A percentile compares a stretch with the other conserved stretches of the same genome.
phyloP scores from a whole-genome alignment of 2,329 filamentous ascomycete species.

The Aureobasidium vineae region DNA sequence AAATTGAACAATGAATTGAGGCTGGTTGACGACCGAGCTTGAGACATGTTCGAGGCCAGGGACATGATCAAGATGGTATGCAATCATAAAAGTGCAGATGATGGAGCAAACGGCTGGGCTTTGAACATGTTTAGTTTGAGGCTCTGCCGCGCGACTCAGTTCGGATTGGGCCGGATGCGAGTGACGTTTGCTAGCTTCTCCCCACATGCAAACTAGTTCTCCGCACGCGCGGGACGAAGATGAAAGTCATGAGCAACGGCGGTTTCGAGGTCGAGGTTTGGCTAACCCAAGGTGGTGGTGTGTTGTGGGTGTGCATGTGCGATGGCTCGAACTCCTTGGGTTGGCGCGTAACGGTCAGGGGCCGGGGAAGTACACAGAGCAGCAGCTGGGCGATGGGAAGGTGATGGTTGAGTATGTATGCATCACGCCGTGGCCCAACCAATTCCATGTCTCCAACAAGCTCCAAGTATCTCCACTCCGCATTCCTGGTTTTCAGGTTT shows the following conservation, averaged over 20 bases:
- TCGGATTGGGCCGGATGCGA: constrained; percentile 13
- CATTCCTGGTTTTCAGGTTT: constrained; percentile 19
- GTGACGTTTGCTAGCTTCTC: constrained; percentile 6
- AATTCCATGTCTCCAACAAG: constrained; percentile 19
- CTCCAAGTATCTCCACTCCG: constrained; percentile 10
- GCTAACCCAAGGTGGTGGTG: not conserved
- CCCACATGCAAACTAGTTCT: constrained; percentile 10
- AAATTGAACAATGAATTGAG: not conserved
- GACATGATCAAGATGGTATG: not conserved
- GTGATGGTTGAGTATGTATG: constrained; percentile 23
- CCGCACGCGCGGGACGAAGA: not conserved
- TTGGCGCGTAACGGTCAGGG: constrained; percentile 13
- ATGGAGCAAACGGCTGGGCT: constrained; percentile 6
- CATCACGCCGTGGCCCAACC: constrained; percentile 22
- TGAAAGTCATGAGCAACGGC: constrained; percentile 8
- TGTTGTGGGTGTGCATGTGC: constrained; percentile 18
- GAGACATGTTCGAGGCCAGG: not conserved
- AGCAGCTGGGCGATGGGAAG: constrained; percentile 9
- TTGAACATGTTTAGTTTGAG: constrained; percentile 4
- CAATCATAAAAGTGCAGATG: constrained; percentile 11
- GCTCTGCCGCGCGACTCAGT: constrained; percentile 1
- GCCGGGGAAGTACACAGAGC: not conserved
- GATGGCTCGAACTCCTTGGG: not conserved
- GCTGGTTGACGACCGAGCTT: not conserved
- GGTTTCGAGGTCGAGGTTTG: constrained; percentile 4